Conservation (phyloP, 768 basidiomycete species). For the Strobilomyces echinocephalus region DNA sequence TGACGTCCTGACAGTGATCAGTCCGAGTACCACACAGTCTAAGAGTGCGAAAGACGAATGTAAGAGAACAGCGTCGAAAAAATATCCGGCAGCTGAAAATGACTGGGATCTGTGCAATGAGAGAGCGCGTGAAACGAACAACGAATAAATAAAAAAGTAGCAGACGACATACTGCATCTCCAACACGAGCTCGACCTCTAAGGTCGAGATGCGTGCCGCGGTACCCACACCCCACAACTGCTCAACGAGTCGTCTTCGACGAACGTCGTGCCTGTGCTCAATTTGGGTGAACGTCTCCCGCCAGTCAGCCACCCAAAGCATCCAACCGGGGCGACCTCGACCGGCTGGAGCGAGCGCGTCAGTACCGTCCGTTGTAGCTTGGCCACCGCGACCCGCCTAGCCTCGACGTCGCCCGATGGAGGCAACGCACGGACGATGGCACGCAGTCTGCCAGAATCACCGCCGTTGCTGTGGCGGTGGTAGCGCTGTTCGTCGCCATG, state of each 20-base stretch:
- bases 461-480: background rate
- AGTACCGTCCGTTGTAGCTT: conserved; percentile 15
- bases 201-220: conserved; percentile 2
- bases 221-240: conserved; percentile 15
- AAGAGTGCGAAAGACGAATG: background rate
- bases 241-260: conserved; percentile 16
- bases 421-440: conserved; percentile 25
- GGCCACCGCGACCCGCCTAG: background rate
- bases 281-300: conserved; percentile 4
- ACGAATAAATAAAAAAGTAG: background rate
- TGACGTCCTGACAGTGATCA: background rate
- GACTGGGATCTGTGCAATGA: background rate
- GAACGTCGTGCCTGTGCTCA: background rate
- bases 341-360: conserved; percentile 22
- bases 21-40: background rate
- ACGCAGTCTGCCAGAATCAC: conserved; percentile 6
- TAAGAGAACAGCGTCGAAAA: background rate
- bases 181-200: background rate
- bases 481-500: background rate
- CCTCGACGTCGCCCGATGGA: background rate
- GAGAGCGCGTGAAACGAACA: background rate
- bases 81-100: background rate
- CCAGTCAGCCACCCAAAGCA: conserved; percentile 21
- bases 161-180: background rate
- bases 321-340: conserved; percentile 16